Conservation (phyloP, 2,329 filamentous ascomycete genomes). For the Trichoderma simmonsii region DNA sequence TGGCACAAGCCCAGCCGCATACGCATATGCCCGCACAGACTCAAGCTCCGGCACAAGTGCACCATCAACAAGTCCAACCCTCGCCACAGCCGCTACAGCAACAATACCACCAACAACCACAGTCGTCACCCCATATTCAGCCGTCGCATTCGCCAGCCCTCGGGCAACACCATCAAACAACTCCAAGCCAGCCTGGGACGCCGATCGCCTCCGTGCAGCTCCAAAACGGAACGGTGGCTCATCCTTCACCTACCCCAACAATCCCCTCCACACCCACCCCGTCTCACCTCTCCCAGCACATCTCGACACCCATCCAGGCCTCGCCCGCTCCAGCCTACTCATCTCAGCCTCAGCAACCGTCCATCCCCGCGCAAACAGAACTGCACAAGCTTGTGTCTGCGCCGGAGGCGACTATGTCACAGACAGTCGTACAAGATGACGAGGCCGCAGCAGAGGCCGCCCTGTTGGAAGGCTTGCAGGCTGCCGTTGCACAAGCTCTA, state of each 20-base stretch:
- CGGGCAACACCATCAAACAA: constrained; percentile 4
- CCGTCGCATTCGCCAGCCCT: not conserved
- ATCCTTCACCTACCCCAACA: constrained; percentile 14
- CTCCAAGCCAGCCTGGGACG: constrained; percentile 15
- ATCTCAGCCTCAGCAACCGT: constrained; percentile 16
- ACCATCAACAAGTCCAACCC: constrained; percentile 5
- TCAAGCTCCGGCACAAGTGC: constrained; percentile 16
- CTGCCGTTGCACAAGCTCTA: constrained; percentile 31
- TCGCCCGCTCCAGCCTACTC: constrained; percentile 22
- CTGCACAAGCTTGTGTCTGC: constrained; percentile 21
- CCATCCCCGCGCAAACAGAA: constrained; percentile 14
- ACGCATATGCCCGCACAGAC: constrained; percentile 22
- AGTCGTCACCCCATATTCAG: not conserved
- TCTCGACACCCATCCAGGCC: not conserved
- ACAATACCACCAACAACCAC: not conserved
- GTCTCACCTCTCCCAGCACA: constrained; percentile 10
- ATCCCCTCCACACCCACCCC: constrained; percentile 14
- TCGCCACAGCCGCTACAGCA: constrained; percentile 10
- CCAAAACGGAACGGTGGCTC: not conserved
- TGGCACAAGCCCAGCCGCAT: constrained; percentile 20
- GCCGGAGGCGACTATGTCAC: constrained; percentile 26
- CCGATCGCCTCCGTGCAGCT: constrained; percentile 4
- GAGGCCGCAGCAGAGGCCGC: constrained; percentile 36
- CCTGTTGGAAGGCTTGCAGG: constrained; percentile 35
- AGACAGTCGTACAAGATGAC: constrained; percentile 25